Evolutionary conservation across 192 early-diverging fungal genomes (phyloP).

Genomic region (Backusella psychrophila): DNA sequence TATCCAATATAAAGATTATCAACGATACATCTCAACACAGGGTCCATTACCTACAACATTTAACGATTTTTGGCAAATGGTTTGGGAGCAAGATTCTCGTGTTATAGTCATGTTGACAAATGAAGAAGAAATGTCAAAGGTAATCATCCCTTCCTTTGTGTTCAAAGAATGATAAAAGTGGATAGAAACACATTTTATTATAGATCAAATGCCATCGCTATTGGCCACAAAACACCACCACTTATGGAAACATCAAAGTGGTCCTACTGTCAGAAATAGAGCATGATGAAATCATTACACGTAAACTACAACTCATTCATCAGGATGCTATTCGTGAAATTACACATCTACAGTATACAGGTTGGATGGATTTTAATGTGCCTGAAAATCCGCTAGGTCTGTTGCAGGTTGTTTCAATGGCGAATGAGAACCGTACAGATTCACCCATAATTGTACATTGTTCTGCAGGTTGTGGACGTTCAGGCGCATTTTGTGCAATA

Average conservation of each 20-base stretch:
- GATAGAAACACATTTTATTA: background rate
- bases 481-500: conserved; percentile 59
- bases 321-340: conserved; percentile 37
- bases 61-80: conserved; percentile 92
- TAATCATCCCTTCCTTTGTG: conserved; percentile 21
- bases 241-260: conserved; percentile 52
- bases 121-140: conserved; percentile 82
- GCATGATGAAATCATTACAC: conserved; percentile 55
- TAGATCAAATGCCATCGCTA: conserved; percentile 86
- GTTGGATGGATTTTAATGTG: conserved; percentile 86
- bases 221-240: conserved; percentile 65
- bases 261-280: conserved; percentile 51
- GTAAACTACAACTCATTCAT: conserved; percentile 44
- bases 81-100: conserved; percentile 83
- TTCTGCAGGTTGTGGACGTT: conserved; percentile 59
- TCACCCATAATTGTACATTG: conserved; percentile 43
- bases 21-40: conserved; percentile 54
- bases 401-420: conserved; percentile 54
- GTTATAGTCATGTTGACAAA: conserved; percentile 96
- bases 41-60: conserved; percentile 84
- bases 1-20: conserved; percentile 27
- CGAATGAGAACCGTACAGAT: conserved; percentile 25
- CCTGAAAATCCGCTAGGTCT: conserved; percentile 65
- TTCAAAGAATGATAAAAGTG: background rate
- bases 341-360: conserved; percentile 82